Evolutionary conservation across 2,329 filamentous ascomycete species (phyloP).

Genomic region (Exophiala sideris): DNA sequence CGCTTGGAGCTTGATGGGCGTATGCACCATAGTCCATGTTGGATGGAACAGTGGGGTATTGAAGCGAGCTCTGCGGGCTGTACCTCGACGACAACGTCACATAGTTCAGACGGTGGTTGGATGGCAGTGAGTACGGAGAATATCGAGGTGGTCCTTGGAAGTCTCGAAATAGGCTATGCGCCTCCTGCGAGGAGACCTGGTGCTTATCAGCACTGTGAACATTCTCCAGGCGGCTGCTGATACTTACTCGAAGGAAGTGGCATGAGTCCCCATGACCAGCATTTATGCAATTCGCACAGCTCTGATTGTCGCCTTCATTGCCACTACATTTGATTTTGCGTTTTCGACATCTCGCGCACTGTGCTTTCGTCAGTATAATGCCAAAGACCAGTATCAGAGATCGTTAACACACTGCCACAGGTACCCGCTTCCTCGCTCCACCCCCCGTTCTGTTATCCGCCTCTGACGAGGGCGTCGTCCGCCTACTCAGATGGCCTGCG

Average conservation of each 20-base stretch:
- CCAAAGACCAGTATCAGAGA: not conserved
- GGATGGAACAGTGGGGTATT: conserved; percentile 10
- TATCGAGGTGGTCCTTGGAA: conserved; percentile 18
- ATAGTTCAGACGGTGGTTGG: conserved; percentile 17
- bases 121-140: conserved; percentile 19
- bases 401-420: conserved; percentile 31
- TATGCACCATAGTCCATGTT: conserved; percentile 19
- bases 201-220: conserved; percentile 1
- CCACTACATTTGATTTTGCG: conserved; percentile 95
- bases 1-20: conserved; percentile 6
- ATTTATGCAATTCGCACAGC: conserved; percentile 79
- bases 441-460: conserved; percentile 23
- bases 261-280: conserved; percentile 62
- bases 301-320: conserved; percentile 68
- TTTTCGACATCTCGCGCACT: conserved; percentile 89
- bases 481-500: conserved; percentile 17
- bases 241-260: conserved; percentile 70
- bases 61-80: conserved; percentile 8
- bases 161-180: not conserved
- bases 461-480: conserved; percentile 26
- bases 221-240: not conserved
- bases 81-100: conserved; percentile 17
- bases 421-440: conserved; percentile 31
- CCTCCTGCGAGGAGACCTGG: conserved; percentile 17
- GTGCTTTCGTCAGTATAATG: conserved; percentile 3